Percentiles rank a stretch among this genome's conserved stretches.
Conservation (phyloP, 2,329 filamentous ascomycete genomes). For the Pseudogymnoascus verrucosus region DNA sequence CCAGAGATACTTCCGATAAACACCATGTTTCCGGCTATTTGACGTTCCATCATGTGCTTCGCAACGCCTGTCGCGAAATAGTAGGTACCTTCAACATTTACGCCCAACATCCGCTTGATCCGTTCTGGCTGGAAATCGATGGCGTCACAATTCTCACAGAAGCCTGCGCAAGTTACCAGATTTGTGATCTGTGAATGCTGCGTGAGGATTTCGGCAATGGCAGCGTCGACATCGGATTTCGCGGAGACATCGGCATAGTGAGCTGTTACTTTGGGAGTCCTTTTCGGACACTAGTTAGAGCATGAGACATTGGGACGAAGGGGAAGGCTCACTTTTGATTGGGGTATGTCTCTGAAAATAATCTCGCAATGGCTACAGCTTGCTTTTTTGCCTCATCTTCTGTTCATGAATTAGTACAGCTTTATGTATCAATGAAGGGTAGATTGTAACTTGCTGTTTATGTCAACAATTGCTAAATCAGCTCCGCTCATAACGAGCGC, state of each 20-base stretch:
- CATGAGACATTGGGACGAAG: not conserved
- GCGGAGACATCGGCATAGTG: conserved; percentile 85
- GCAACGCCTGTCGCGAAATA: conserved; percentile 78
- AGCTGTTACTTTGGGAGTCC: conserved; percentile 70
- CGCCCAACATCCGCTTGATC: conserved; percentile 86
- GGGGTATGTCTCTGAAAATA: not conserved
- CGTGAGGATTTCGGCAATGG: conserved; percentile 60
- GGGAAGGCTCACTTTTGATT: not conserved
- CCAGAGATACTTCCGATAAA: conserved; percentile 96
- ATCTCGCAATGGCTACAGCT: conserved; percentile 37
- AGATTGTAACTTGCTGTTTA: conserved; percentile 57
- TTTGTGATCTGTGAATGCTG: conserved; percentile 79
- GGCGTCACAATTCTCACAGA: conserved; percentile 92
- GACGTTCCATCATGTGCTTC: conserved; percentile 78
- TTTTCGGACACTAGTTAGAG: conserved; percentile 25
- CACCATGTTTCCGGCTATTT: conserved; percentile 75
- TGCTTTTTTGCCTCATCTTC: conserved; percentile 78
- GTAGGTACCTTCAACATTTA: conserved; percentile 91
- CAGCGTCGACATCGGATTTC: conserved; percentile 66
- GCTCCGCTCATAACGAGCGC: conserved; percentile 82
- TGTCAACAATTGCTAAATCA: conserved; percentile 81
- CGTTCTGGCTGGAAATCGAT: conserved; percentile 85
- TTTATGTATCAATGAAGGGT: not conserved
- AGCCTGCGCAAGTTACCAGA: conserved; percentile 91
- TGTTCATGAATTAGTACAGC: conserved; percentile 30